These are phyloP conservation scores for Cryptococcus sp. DNA, from an alignment of 1,284 basidiomycete genomes.

Conservation along the genomic window DNA sequence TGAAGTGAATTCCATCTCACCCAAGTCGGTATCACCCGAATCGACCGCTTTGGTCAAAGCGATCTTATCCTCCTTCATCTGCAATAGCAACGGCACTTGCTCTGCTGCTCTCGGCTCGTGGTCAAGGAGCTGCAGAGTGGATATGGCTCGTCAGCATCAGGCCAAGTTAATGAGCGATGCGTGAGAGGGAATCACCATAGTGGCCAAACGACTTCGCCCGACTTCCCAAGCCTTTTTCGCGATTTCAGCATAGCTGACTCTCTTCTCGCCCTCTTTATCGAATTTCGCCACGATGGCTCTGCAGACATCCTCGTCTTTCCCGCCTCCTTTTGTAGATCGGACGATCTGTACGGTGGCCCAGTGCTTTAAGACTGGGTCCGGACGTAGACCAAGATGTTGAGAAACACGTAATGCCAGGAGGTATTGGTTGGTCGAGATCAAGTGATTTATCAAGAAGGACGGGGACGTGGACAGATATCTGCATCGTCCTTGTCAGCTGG, in stretches of 20 bases:
- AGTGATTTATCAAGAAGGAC: slow-evolving; percentile 73
- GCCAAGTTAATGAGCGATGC: neutral
- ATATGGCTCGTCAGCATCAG: slow-evolving; percentile 2
- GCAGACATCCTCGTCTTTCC: slow-evolving; percentile 77
- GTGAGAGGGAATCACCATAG: slow-evolving; percentile 63
- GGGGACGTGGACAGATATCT: slow-evolving; percentile 79
- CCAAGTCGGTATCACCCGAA: slow-evolving; percentile 92
- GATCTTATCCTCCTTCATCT: slow-evolving; percentile 90
- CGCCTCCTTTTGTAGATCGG: slow-evolving; percentile 63
- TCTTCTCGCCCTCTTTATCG: slow-evolving; percentile 58
- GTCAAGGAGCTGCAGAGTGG: slow-evolving; percentile 71
- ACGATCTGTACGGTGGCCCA: slow-evolving; percentile 94
- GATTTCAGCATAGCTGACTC: slow-evolving; percentile 91
- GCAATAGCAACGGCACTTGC: slow-evolving; percentile 87
- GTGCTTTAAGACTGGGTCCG: slow-evolving; percentile 86
- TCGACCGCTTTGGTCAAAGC: slow-evolving; percentile 89
- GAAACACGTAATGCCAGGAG: slow-evolving; percentile 91
- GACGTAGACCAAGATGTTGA: slow-evolving; percentile 75
- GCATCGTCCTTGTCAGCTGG: too few relatives aligned
- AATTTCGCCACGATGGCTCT: slow-evolving; percentile 85
- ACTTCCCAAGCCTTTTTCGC: slow-evolving; percentile 92
- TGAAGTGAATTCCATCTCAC: slow-evolving; percentile 55
- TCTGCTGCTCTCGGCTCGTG: slow-evolving; percentile 86
- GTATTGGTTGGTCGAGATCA: slow-evolving; percentile 86
- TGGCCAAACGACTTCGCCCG: slow-evolving; percentile 80